These are phyloP conservation scores for Letharia lupina DNA, from an alignment of 495 filamentous ascomycete genomes.

Conservation along the genomic window DNA sequence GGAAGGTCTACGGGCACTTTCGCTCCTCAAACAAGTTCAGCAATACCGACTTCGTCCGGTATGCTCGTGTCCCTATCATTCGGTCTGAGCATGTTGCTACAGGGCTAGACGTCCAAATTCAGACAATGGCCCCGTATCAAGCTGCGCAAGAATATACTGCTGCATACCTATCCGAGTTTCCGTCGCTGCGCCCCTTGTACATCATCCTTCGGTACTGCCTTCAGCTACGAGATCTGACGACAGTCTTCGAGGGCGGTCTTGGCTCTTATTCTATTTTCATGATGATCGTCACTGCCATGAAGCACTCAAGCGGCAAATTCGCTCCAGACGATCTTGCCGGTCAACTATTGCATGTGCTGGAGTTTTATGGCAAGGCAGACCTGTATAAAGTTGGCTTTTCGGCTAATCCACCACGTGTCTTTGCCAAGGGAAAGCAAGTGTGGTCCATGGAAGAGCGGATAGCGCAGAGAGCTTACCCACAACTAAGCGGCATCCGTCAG, in stretches of 20 bases:
- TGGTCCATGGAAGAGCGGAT: not conserved
- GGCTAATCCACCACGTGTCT: conserved; percentile 41
- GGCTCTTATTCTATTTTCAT: conserved; percentile 45
- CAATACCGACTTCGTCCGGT: conserved; percentile 12
- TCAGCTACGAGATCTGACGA: conserved; percentile 40
- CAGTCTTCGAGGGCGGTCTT: conserved; percentile 37
- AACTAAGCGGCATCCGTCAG: conserved; percentile 13
- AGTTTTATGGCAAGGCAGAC: conserved; percentile 41
- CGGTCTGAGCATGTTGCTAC: conserved; percentile 36
- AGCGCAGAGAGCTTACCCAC: not conserved
- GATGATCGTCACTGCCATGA: conserved; percentile 48
- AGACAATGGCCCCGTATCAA: conserved; percentile 25
- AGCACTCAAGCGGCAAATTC: conserved; percentile 22
- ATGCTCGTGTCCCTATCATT: conserved; percentile 25
- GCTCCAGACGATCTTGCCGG: conserved; percentile 28
- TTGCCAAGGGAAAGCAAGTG: conserved; percentile 26
- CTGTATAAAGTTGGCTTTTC: conserved; percentile 41
- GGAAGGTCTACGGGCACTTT: conserved; percentile 25
- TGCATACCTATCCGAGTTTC: conserved; percentile 42
- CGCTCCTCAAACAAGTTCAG: conserved; percentile 2
- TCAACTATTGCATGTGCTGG: conserved; percentile 43
- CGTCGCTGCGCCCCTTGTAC: conserved; percentile 43
- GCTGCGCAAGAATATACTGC: conserved; percentile 35
- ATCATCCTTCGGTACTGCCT: conserved; percentile 40
- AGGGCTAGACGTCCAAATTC: conserved; percentile 39